A percentile compares a stretch with the other conserved stretches of the same genome.
Evolutionary conservation across 805 yeast species (phyloP).

Genomic region (Starmerella davenportii): DNA sequence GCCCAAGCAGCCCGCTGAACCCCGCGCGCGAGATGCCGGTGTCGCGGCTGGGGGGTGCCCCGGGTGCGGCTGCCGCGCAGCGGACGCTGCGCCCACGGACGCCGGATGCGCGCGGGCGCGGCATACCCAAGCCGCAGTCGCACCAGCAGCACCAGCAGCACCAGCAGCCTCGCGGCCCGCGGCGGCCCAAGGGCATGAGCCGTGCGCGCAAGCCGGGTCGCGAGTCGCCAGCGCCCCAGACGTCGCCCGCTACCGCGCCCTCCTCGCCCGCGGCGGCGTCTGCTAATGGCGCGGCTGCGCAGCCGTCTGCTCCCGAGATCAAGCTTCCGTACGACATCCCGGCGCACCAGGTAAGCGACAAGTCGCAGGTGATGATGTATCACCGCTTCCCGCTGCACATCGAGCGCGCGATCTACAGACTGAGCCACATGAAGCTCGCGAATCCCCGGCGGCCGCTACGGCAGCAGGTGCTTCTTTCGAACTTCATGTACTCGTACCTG

Average conservation of each 20-base stretch:
- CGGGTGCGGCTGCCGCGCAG: too few relatives aligned
- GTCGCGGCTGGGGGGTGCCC: too few relatives aligned
- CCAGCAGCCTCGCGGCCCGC: not conserved
- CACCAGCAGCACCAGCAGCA: not conserved
- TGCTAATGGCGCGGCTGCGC: not conserved
- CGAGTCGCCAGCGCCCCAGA: too few relatives aligned
- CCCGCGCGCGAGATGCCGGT: too few relatives aligned
- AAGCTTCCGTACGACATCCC: constrained; percentile 24
- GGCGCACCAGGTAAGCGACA: constrained; percentile 22
- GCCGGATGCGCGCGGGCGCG: too few relatives aligned
- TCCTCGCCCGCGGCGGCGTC: too few relatives aligned
- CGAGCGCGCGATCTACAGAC: constrained; percentile 83
- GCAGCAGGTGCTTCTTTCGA: constrained; percentile 83
- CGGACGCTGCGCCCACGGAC: too few relatives aligned
- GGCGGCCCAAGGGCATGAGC: not conserved
- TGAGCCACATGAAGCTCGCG: constrained; percentile 83
- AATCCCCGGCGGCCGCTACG: constrained; percentile 80
- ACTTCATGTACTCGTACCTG: constrained; percentile 94
- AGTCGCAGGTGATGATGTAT: constrained; percentile 23
- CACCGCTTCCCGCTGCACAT: constrained; percentile 80
- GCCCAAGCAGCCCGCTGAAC: not conserved
- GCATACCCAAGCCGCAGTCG: not conserved
- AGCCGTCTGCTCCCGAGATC: constrained; percentile 10
- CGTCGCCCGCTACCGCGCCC: too few relatives aligned
- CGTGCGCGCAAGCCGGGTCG: too few relatives aligned